Conservation (phyloP, 2,329 filamentous ascomycete species). For the Alternaria postmessia region DNA sequence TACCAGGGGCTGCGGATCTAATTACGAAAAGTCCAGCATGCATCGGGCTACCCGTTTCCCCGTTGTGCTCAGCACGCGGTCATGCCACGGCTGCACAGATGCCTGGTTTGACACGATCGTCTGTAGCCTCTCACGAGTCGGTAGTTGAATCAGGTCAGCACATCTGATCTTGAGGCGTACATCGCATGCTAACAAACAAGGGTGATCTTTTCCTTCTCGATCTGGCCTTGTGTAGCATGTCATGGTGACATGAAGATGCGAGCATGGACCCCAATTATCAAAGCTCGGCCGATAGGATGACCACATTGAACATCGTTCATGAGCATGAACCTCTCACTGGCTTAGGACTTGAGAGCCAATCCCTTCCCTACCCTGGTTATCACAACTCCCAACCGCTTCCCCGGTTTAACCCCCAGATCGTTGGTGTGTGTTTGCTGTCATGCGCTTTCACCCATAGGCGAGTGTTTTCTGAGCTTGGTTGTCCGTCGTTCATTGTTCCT, state of each 20-base stretch:
- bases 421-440: background rate
- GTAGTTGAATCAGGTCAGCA: background rate
- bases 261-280: background rate
- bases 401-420: background rate
- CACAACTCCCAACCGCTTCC: background rate
- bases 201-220: background rate
- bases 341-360: background rate
- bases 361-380: background rate
- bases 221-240: background rate
- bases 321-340: background rate
- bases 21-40: background rate
- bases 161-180: background rate
- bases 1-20: background rate
- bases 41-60: background rate
- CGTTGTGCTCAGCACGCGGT: background rate
- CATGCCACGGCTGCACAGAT: background rate
- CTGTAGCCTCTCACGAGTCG: background rate
- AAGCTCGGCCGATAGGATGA: background rate
- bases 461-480: background rate
- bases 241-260: background rate
- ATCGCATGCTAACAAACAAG: background rate
- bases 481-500: background rate
- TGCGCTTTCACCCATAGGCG: too few species aligned
- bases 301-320: background rate
- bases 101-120: background rate